Evolutionary conservation across 2,329 filamentous ascomycete species (phyloP).

Genomic region (Trichoderma lentiforme): DNA sequence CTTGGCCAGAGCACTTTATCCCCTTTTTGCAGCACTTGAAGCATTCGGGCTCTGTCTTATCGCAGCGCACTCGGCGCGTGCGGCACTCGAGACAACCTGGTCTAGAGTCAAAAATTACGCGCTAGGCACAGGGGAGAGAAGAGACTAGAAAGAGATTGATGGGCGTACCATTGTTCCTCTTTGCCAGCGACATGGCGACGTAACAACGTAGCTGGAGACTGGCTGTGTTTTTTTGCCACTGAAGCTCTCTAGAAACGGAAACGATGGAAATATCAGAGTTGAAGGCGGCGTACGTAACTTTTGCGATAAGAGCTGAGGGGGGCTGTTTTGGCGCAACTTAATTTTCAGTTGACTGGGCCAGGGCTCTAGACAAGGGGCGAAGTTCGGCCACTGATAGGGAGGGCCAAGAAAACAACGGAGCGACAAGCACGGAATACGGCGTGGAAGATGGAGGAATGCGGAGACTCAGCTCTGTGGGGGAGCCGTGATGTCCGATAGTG

Average conservation of each 20-base stretch:
- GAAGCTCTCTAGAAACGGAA: neutral
- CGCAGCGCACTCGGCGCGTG: slow-evolving; percentile 15
- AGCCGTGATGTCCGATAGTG: slow-evolving; percentile 4
- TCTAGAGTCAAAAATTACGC: neutral
- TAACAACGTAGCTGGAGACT: neutral
- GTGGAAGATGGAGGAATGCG: slow-evolving; percentile 5
- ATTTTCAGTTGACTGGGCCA: neutral
- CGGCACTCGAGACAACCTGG: slow-evolving; percentile 13
- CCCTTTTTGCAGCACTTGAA: slow-evolving; percentile 16
- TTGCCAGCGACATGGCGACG: slow-evolving; percentile 7
- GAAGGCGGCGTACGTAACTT: neutral
- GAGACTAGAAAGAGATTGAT: neutral
- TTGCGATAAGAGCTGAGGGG: neutral
- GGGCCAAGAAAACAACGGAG: neutral
- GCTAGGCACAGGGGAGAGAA: neutral
- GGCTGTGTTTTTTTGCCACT: neutral
- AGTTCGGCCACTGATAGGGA: neutral
- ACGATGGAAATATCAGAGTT: neutral
- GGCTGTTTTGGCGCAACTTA: neutral
- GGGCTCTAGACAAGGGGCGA: neutral
- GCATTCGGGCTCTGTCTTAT: slow-evolving; percentile 13
- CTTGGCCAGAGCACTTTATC: slow-evolving; percentile 10
- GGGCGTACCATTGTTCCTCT: slow-evolving; percentile 10
- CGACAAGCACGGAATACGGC: neutral
- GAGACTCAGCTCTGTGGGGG: slow-evolving; percentile 6